Conservation (phyloP, 2,329 filamentous ascomycete genomes). For the Ophiocordyceps australis region DNA sequence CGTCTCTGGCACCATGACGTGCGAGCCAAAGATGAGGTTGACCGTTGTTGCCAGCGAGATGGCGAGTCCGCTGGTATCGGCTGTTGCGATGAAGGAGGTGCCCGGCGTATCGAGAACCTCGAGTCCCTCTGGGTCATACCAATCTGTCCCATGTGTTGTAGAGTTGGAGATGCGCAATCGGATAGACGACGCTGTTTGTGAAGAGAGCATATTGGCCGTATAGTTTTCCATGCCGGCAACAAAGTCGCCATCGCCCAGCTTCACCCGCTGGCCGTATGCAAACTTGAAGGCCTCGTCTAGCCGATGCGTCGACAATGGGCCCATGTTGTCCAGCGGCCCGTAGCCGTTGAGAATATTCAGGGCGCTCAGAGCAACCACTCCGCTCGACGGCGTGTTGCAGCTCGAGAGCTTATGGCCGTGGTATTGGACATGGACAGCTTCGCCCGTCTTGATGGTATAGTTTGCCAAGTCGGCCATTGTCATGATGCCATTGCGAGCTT, state of each 20-base stretch:
- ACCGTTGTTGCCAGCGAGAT: slow-evolving; percentile 67
- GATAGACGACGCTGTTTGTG: slow-evolving; percentile 32
- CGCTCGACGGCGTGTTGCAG: slow-evolving; percentile 54
- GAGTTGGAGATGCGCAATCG: slow-evolving; percentile 25
- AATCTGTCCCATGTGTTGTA: slow-evolving; percentile 17
- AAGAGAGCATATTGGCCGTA: slow-evolving; percentile 48
- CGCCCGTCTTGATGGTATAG: slow-evolving; percentile 48
- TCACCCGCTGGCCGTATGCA: slow-evolving; percentile 55
- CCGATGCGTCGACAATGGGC: slow-evolving; percentile 49
- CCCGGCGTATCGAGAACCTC: slow-evolving; percentile 42
- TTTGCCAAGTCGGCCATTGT: slow-evolving; percentile 51
- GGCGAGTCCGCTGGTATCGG: slow-evolving; percentile 52
- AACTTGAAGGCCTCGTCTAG: slow-evolving; percentile 75
- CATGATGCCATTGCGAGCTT: slow-evolving; percentile 55
- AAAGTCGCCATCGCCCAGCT: slow-evolving; percentile 62
- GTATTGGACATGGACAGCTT: slow-evolving; percentile 43
- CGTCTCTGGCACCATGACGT: slow-evolving; percentile 62
- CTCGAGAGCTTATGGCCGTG: slow-evolving; percentile 51
- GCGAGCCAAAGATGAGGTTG: slow-evolving; percentile 64
- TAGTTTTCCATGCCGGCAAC: slow-evolving; percentile 39
- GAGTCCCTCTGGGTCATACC: slow-evolving; percentile 25
- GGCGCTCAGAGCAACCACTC: slow-evolving; percentile 51
- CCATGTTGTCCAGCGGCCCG: slow-evolving; percentile 37
- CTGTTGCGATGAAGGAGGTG: slow-evolving; percentile 48
- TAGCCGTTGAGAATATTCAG: slow-evolving; percentile 64